Conservation (phyloP, 1,284 basidiomycete species). For the Cystobasidium sp. region DNA sequence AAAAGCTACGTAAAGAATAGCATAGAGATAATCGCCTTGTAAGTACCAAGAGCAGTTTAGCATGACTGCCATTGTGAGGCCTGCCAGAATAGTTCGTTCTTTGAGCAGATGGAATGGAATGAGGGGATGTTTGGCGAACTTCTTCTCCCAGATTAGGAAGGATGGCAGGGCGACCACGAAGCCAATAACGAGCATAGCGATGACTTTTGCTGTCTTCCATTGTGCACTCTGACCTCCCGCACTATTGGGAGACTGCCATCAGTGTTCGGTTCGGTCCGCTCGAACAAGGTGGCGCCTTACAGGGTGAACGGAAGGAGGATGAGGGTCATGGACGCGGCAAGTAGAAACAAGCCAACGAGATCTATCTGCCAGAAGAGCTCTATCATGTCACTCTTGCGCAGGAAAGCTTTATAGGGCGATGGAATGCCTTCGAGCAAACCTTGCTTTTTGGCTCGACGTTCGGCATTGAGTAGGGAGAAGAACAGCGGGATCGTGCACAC, state of each 20-base stretch:
- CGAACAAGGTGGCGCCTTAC: conserved; percentile 1
- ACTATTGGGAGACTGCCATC: not conserved
- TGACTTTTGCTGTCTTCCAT: conserved; percentile 57
- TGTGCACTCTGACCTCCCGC: conserved; percentile 46
- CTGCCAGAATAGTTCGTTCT: conserved; percentile 57
- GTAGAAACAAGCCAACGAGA: conserved; percentile 57
- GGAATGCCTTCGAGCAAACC: conserved; percentile 55
- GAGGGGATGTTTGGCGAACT: conserved; percentile 56
- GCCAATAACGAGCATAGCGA: conserved; percentile 57
- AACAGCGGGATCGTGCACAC: conserved; percentile 56
- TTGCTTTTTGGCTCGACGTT: conserved; percentile 47
- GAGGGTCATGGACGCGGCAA: conserved; percentile 23
- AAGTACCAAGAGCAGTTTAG: conserved; percentile 59
- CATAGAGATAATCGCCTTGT: conserved; percentile 57
- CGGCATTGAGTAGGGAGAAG: conserved; percentile 54
- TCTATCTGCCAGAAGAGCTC: conserved; percentile 59
- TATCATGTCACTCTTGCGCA: conserved; percentile 49
- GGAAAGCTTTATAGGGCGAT: conserved; percentile 51
- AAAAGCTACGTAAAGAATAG: conserved; percentile 58
- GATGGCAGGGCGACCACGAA: conserved; percentile 57
- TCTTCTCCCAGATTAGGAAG: conserved; percentile 58
- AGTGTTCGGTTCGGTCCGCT: not conserved
- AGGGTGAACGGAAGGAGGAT: conserved; percentile 35
- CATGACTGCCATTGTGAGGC: conserved; percentile 56
- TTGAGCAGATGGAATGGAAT: conserved; percentile 57